These are phyloP conservation scores for Brassica hybrid DNA, from an alignment of 441 rosid genomes.

Conservation along the genomic window DNA sequence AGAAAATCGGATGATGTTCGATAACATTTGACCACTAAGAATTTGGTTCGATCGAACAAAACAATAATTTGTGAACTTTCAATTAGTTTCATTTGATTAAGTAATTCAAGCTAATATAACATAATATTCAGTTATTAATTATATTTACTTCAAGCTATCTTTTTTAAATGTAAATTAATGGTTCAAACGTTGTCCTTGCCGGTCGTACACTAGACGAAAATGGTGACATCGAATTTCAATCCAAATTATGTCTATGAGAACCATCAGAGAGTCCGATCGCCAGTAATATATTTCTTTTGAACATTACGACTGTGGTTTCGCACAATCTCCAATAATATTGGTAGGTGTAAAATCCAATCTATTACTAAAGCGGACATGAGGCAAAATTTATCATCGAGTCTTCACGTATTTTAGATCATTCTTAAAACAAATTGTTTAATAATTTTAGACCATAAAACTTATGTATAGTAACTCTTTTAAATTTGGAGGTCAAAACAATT, in stretches of 20 bases:
- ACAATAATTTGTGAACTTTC: neutral
- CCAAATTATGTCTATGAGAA: neutral
- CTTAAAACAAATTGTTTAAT: neutral
- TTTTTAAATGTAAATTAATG: neutral
- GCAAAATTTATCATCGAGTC: neutral
- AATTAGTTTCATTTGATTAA: neutral
- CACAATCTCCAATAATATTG: neutral
- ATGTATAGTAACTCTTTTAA: neutral
- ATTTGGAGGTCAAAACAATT: neutral
- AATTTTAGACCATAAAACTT: neutral
- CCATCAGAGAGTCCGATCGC: no score
- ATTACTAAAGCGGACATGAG: neutral
- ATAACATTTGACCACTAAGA: slow-evolving; percentile 30
- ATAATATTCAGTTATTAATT: neutral
- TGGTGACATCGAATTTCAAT: neutral
- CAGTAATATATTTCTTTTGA: no score
- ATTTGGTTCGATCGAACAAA: neutral
- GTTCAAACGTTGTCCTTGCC: neutral
- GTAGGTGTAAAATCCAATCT: neutral
- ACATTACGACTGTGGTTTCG: no score
- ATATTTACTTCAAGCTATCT: neutral
- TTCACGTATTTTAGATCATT: neutral
- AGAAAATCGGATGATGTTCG: neutral
- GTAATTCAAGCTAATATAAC: neutral
- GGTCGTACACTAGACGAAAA: neutral